Evolutionary conservation across 768 basidiomycete species (phyloP), one percentile per base, ranked within the genome.

Genomic region (Hygrophorus pudorinus): DNA sequence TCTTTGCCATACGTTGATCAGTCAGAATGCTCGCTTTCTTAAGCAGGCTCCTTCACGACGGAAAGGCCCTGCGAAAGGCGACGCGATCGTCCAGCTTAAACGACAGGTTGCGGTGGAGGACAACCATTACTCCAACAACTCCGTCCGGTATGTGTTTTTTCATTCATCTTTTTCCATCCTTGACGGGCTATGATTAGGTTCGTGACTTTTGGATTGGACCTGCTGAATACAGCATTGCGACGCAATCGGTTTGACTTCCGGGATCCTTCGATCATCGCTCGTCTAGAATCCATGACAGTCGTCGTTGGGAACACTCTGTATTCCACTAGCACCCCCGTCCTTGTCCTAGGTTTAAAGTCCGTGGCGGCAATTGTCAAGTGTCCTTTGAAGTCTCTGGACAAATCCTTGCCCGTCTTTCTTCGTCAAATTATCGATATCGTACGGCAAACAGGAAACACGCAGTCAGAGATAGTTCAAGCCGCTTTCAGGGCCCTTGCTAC

Each of bases 251-350:
- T 99, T 54, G 81, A 94, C 57, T 81, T 94, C 56, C 75, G 76
- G 18, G 81, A 96, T 52, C 49, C 70, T 7, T 66, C 75, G n/a
- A 70, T 86, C 41, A 70, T 92, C 46, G 68, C 81, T n/a, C 81
- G 91, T 24, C 67, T 99, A 17, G 90, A 92, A 47, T 76, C 90
- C 0, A 85, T 97, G 67, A 81, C 94, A 11, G 68, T 77, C 27
- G 76, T 82, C 11, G 82, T 98, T 45, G 94, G 94, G 27, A 92
- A 97, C 57, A 84, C 89, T 0, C 75, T 99, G 1, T 97, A 96
- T 60, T 85, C 93, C 2, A 79, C 73, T 27, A 80, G 79, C 39
- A 74, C 81, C 6, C 68, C 79, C 5, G 87, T 98, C 5, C 66
- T 94, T 12, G 63, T 74, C 7, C 72, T 84, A 0, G 86, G 82